Percentiles rank a stretch among this genome's conserved stretches.
phyloP scores from a whole-genome alignment of 2,329 filamentous ascomycete species.

The Colletotrichum tanaceti region DNA sequence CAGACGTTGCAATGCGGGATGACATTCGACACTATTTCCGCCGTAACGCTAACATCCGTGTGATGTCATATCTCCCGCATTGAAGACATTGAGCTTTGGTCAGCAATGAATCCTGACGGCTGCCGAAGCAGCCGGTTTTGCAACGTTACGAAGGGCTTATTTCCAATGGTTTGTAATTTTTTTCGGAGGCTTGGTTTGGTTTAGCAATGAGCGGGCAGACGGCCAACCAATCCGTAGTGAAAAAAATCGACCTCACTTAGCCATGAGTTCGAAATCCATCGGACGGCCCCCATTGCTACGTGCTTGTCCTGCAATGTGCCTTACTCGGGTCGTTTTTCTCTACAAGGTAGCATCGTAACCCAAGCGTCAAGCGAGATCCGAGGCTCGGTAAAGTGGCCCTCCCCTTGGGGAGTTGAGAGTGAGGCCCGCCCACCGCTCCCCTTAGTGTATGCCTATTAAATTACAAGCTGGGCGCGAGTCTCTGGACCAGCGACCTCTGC shows the following conservation, averaged over 20 bases:
- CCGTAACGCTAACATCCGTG: background rate
- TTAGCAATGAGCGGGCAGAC: background rate
- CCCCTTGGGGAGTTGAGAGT: too few species aligned
- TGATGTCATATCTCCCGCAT: conserved; percentile 29
- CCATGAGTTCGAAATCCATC: background rate
- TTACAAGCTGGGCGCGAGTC: background rate
- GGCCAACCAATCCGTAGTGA: background rate
- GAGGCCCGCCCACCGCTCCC: too few species aligned
- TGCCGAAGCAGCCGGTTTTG: background rate
- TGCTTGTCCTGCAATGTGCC: background rate
- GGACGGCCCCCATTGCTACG: background rate
- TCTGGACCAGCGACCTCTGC: too few species aligned
- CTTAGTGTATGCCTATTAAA: background rate
- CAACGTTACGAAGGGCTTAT: conserved; percentile 6
- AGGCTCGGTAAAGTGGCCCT: conserved; percentile 20
- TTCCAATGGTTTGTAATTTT: too few species aligned
- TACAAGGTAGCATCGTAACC: background rate
- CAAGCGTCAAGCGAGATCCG: conserved; percentile 8
- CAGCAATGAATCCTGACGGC: background rate
- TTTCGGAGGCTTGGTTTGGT: background rate
- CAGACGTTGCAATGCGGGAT: background rate
- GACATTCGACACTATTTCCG: background rate
- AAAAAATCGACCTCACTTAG: conserved; percentile 7
- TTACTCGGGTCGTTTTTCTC: background rate
- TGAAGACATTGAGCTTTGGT: background rate